Conservation (phyloP, 2,329 filamentous ascomycete genomes). For the Aspergillus sclerotialis region DNA sequence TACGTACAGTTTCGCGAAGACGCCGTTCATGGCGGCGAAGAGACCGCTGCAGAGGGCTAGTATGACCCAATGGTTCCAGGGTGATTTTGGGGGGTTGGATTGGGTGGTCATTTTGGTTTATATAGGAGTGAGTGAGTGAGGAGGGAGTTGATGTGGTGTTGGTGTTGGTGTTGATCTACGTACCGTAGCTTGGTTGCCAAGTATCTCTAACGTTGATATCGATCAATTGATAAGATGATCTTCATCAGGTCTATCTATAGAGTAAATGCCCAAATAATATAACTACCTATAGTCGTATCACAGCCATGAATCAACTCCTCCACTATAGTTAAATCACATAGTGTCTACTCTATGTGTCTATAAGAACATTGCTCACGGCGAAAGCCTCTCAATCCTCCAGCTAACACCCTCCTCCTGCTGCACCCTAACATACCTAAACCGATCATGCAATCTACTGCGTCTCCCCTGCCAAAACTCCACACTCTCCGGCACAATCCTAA, state of each 20-base stretch:
- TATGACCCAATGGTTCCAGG: conserved; percentile 48
- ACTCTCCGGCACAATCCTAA: conserved; percentile 75
- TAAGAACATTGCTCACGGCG: conserved; percentile 19
- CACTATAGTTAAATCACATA: too few relatives aligned
- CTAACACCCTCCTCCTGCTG: conserved; percentile 51
- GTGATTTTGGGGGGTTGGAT: conserved; percentile 11
- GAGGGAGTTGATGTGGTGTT: conserved; percentile 1
- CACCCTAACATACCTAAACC: conserved; percentile 73
- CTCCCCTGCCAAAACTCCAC: conserved; percentile 97
- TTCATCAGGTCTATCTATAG: too few relatives aligned
- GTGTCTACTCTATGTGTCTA: too few relatives aligned
- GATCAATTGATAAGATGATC: too few relatives aligned
- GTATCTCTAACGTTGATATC: conserved; percentile 6
- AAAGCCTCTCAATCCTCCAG: conserved; percentile 35
- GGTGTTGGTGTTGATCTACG: conserved; percentile 1
- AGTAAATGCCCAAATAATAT: too few relatives aligned
- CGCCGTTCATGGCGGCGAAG: conserved; percentile 58
- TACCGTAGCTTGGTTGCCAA: conserved; percentile 8
- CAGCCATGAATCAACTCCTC: too few relatives aligned
- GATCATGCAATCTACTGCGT: conserved; percentile 83
- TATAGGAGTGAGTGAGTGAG: conserved; percentile 2
- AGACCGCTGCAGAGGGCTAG: conserved; percentile 55
- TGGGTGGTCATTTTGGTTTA: neutral
- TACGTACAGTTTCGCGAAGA: conserved; percentile 58
- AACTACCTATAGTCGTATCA: too few relatives aligned